Evolutionary conservation across 179 eudicot species (phyloP), one percentile per base, ranked within the genome.

Genomic region (Spergularia azorica): DNA sequence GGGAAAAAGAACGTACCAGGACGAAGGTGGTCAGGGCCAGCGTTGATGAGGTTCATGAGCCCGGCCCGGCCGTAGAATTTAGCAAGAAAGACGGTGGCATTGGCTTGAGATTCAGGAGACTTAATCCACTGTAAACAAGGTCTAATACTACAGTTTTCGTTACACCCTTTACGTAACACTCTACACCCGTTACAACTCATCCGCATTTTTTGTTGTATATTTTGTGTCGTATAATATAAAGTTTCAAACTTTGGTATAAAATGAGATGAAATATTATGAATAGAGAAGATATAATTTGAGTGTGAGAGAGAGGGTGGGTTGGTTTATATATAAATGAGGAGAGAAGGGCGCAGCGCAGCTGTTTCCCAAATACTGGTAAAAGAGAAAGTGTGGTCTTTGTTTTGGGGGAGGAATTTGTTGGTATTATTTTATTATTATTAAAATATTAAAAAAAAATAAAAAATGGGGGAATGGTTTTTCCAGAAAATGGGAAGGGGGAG

Each of bases 111-210:
- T 1, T 90, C 91, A 5, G 93, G 83, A 13, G 83, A 74, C 18
- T 84, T 86, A 38, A 92, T 90, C 97, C 97, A 92, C 5, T 92
- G 85, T 36, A 92, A 85, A 74, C 97, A 92, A 0, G 95, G 97
- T 39, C 89, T 78, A 7, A 92, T 92, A 79, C 86, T 92, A 73
- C 97, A 92, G 56, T 88, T 73, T 7, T 89, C 93, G 51, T 89
- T 92, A 73, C 97, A 92, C 9, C 95, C 97, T 51, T 90, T 92
- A 0, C 97, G 81, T 1, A 92, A 83, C 2, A 92, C 97, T 48
- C 97, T 64, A 55, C 97, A 92, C 14, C 97, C 97, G 71, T 92
- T 92, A 71, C 97, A 92, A 56, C 95, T 92, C 95, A 92, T 90
- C 76, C 98, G 87, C 98, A 94, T n/a, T 94, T 80, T 70, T 72